Conservation (phyloP, 2,329 filamentous ascomycete genomes). For the Neonectria neomacrospora region DNA sequence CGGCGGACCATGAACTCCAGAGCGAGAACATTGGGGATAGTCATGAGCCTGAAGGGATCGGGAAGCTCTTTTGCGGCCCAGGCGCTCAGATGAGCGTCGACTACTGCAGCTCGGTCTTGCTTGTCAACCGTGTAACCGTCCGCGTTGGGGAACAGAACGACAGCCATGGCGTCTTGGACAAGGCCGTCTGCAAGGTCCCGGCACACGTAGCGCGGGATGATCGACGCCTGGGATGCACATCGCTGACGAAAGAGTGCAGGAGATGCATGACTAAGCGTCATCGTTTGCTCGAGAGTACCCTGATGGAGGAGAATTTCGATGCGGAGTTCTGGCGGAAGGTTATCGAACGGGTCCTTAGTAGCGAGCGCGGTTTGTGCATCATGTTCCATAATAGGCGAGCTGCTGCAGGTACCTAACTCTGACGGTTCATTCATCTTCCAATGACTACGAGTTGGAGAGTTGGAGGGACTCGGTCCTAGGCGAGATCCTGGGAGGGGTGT, state of each 20-base stretch:
- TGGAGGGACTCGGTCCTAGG: neutral
- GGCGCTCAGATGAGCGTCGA: neutral
- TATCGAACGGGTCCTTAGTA: neutral
- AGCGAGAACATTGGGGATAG: neutral
- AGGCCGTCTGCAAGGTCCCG: conserved; percentile 43
- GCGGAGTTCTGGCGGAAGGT: neutral
- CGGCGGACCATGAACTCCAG: neutral
- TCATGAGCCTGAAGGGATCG: neutral
- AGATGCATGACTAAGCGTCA: conserved; percentile 18
- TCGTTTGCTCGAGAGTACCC: neutral
- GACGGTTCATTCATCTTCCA: neutral
- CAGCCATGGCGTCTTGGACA: conserved; percentile 26
- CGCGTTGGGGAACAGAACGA: conserved; percentile 19
- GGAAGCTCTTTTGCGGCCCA: neutral
- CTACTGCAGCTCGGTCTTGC: neutral
- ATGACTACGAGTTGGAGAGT: neutral
- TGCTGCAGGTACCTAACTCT: neutral
- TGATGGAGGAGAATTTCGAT: neutral
- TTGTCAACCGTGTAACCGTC: conserved; percentile 1
- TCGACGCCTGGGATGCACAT: conserved; percentile 30
- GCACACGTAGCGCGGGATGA: conserved; percentile 34
- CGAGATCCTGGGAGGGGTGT: neutral
- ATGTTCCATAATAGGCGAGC: neutral
- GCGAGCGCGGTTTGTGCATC: neutral
- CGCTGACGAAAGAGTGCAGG: conserved; percentile 22